A percentile compares a stretch with the other conserved stretches of the same genome.
Conservation (phyloP, 192 early-diverging fungal genomes). For the Mortierella antarctica region DNA sequence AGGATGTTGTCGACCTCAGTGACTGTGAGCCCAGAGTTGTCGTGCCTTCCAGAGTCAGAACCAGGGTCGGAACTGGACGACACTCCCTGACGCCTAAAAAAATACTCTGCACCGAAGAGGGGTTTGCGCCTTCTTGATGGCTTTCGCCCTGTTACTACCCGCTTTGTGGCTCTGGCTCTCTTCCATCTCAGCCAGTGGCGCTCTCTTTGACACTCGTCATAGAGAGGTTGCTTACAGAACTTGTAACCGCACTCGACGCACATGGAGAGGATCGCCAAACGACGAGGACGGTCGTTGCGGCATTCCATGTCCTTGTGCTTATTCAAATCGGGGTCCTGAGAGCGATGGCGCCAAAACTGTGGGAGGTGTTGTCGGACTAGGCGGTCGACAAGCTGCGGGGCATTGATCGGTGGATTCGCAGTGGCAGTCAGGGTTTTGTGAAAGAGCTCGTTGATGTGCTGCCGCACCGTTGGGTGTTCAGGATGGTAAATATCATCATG, state of each 20-base stretch:
- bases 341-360: constrained; percentile 17
- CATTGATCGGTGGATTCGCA: not conserved
- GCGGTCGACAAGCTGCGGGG: constrained; percentile 8
- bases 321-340: not conserved
- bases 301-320: not conserved
- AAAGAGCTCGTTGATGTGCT: constrained; percentile 3
- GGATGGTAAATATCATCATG: not conserved
- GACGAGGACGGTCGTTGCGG: constrained; percentile 9
- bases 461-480: constrained; percentile 8
- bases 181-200: not conserved
- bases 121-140: not conserved
- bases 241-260: constrained; percentile 34
- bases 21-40: not conserved
- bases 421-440: not conserved
- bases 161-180: not conserved
- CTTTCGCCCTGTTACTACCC: not conserved
- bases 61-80: too few species aligned
- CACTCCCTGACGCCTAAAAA: too few species aligned
- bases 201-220: not conserved
- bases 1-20: constrained; percentile 6
- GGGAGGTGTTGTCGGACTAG: constrained; percentile 17
- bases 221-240: constrained; percentile 17
- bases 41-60: not conserved
- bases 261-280: not conserved
- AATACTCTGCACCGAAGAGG: too few species aligned